Evolutionary conservation across 352 stramenopile species (phyloP).

Genomic region (Pythium brassicae): DNA sequence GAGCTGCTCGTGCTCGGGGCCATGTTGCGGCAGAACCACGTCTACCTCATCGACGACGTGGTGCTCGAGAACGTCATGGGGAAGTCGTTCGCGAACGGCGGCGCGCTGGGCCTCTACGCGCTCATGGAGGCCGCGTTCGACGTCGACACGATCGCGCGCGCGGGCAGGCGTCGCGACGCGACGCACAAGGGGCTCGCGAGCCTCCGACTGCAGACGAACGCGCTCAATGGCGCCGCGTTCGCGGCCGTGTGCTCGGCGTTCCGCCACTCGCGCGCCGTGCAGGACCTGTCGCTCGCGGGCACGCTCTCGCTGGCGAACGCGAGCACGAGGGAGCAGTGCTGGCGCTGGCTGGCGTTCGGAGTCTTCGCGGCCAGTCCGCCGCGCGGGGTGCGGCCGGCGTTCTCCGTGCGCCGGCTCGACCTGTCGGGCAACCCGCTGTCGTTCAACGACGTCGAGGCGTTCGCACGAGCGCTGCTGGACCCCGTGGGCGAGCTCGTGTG

Average conservation of each 20-base stretch:
- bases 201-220: constrained; percentile 2
- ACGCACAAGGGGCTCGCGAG: background rate
- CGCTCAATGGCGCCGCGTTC: background rate
- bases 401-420: constrained; percentile 3
- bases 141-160: background rate
- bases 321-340: constrained; percentile 8
- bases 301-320: constrained; percentile 5
- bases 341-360: constrained; percentile 13
- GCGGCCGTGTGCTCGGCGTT: constrained; percentile 7
- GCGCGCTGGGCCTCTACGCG: background rate
- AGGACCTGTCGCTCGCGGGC: constrained; percentile 3
- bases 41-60: constrained; percentile 1
- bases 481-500: constrained; percentile 2
- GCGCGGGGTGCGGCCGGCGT: background rate
- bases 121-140: constrained; percentile 4
- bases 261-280: background rate
- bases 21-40: constrained; percentile 6
- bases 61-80: constrained; percentile 5
- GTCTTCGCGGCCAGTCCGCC: constrained; percentile 6
- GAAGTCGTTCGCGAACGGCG: background rate
- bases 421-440: constrained; percentile 10
- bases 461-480: background rate
- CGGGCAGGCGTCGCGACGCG: no score
- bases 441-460: constrained; percentile 5
- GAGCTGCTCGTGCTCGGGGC: constrained; percentile 1